phyloP scores from a whole-genome alignment of 1,284 basidiomycete species.

The Vanrija sp. region DNA sequence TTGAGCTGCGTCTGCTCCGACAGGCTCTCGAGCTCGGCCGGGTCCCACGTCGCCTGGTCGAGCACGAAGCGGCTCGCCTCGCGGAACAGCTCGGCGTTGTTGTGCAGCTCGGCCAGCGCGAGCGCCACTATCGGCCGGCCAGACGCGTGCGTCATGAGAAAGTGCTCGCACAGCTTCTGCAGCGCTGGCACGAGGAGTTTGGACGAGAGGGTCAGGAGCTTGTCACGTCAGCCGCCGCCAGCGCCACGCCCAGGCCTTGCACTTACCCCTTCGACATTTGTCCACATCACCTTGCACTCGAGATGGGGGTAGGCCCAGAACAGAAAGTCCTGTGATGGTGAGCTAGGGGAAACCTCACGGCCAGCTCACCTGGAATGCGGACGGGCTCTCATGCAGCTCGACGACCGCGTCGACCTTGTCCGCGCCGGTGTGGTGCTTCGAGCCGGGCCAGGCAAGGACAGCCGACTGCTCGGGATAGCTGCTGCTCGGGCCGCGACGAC shows the following conservation, averaged over 20 bases:
- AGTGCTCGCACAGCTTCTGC: conserved; percentile 73
- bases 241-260: background rate
- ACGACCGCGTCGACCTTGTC: conserved; percentile 30
- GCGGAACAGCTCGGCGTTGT: conserved; percentile 79
- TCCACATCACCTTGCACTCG: conserved; percentile 87
- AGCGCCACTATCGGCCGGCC: conserved; percentile 86
- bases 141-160: conserved; percentile 83
- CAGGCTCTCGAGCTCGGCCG: conserved; percentile 67
- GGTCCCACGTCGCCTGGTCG: conserved; percentile 66
- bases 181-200: conserved; percentile 66
- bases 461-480: no score
- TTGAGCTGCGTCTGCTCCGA: conserved; percentile 76
- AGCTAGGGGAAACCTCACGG: no score
- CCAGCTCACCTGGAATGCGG: conserved; percentile 34
- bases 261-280: conserved; percentile 71
- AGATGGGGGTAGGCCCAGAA: conserved; percentile 53
- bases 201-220: conserved; percentile 36
- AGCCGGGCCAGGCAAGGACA: no score
- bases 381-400: conserved; percentile 37
- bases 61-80: conserved; percentile 85
- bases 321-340: conserved; percentile 34
- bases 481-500: background rate
- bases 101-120: conserved; percentile 79
- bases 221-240: conserved; percentile 2
- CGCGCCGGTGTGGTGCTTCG: no score